Base-by-base conservation (phyloP, 441 rosid genomes). In the Viola pubescens region DNA sequence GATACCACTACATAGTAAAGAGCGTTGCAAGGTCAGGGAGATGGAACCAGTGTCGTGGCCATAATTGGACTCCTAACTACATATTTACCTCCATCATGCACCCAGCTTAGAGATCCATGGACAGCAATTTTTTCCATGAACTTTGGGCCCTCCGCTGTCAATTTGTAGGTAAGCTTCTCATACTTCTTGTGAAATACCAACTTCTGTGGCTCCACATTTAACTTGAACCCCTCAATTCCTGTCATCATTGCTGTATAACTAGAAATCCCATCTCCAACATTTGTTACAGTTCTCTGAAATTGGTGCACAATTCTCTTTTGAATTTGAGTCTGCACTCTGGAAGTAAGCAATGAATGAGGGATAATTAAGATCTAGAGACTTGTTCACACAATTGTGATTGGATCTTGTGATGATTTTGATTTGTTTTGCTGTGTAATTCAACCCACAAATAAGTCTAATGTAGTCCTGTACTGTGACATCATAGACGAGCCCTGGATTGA, bases 401-500 rank as follows among this genome's bases (percentile, higher is more conserved):
- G 72, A 59, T 55, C 82, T 63, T 0, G 94, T 83, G 65, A 89
- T 79, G 56, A 81, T 82, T 60, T 84, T 82, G 48, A 89, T 81
- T 53, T 81, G 52, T 66, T 75, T 84, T 6, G 78, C 71, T 1
- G 81, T 74, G 12, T 84, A 87, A 9, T 77, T 72, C 41, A 83
- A 82, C 6, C 79, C 80, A 54, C 89, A 89, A 1, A 86, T 63
- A 61, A 81, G 82, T 52, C 69, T 71, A 4, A 81, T 61, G 61
- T 89, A 89, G 71, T 83, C 97, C 26, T 70, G 61, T 12, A 68
- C 68, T 2, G 82, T 77, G 3, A 77, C 78, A 46, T 89, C 90
- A 57, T 89, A 89, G 5, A 89, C 67, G 13, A 89, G 85, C 5
- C 94, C 88, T 0, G 84, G 91, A 73, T 89, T 84, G 71, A 84